Evolutionary conservation across 2,329 filamentous ascomycete species (phyloP).

Genomic region (Pseudocercospora fijiensis): DNA sequence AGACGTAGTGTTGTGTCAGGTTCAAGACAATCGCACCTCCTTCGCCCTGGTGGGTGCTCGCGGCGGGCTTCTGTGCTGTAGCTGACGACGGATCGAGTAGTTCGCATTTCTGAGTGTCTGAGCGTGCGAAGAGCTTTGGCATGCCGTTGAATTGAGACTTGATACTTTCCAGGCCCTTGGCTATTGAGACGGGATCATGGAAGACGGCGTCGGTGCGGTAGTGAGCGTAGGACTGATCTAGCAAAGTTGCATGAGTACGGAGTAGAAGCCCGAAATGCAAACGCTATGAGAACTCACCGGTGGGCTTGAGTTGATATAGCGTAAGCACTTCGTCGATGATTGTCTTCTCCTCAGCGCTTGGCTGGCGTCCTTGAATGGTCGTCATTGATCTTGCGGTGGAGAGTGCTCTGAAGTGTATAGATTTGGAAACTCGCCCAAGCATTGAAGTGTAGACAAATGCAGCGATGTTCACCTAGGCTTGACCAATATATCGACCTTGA

Average conservation of each 20-base stretch:
- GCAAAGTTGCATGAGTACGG: not conserved
- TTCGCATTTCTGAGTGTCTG: slow-evolving; percentile 26
- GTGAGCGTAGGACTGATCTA: slow-evolving; percentile 28
- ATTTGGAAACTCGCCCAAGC: not conserved
- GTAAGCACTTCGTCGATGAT: slow-evolving; percentile 32
- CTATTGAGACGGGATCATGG: slow-evolving; percentile 34
- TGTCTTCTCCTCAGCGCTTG: slow-evolving; percentile 22
- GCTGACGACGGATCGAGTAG: slow-evolving; percentile 22
- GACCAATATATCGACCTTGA: not conserved
- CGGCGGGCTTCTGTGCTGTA: slow-evolving; percentile 9
- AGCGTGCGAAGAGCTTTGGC: slow-evolving; percentile 32
- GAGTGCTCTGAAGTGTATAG: not conserved
- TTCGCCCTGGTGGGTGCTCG: slow-evolving; percentile 16
- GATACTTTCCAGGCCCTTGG: slow-evolving; percentile 31
- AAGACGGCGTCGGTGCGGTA: slow-evolving; percentile 31
- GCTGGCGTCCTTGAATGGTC: slow-evolving; percentile 18
- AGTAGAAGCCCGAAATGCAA: not conserved
- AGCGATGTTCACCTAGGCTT: not conserved
- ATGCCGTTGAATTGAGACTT: slow-evolving; percentile 34
- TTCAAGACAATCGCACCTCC: slow-evolving; percentile 27
- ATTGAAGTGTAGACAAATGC: not conserved
- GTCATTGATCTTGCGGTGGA: slow-evolving; percentile 9
- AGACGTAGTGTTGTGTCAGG: slow-evolving; percentile 34
- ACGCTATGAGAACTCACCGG: not conserved
- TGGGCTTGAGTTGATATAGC: slow-evolving; percentile 29